Percentiles rank a stretch among this genome's conserved stretches.
These are phyloP conservation scores for Colletotrichum gigasporum DNA, from an alignment of 2,329 filamentous ascomycete species.

Conservation along the genomic window DNA sequence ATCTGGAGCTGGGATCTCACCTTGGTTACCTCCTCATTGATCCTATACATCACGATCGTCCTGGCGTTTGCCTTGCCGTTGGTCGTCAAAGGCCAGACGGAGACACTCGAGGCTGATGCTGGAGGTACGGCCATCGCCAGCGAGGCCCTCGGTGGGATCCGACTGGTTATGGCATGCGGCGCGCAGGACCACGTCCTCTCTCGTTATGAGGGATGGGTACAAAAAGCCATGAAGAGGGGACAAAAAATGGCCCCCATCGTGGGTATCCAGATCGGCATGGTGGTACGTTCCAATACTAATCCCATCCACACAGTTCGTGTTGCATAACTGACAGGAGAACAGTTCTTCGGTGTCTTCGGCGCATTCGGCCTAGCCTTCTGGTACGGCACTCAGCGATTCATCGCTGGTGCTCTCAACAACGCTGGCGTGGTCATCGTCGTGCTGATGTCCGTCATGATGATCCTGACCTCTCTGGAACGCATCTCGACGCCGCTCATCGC, in stretches of 20 bases:
- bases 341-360: conserved; percentile 44
- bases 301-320: not conserved
- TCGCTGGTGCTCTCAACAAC: conserved; percentile 42
- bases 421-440: conserved; percentile 49
- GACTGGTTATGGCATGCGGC: conserved; percentile 55
- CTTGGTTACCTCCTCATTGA: conserved; percentile 56
- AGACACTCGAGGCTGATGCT: conserved; percentile 35
- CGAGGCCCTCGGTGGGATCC: conserved; percentile 50
- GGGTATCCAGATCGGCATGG: conserved; percentile 42
- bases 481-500: conserved; percentile 51
- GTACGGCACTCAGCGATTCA: conserved; percentile 51
- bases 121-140: conserved; percentile 53
- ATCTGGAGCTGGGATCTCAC: conserved; percentile 62
- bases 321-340: not conserved
- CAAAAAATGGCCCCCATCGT: conserved; percentile 44
- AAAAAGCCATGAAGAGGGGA: conserved; percentile 45
- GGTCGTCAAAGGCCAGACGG: conserved; percentile 38
- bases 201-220: conserved; percentile 49
- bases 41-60: conserved; percentile 51
- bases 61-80: conserved; percentile 42
- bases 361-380: conserved; percentile 54
- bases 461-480: conserved; percentile 44
- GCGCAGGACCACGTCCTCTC: conserved; percentile 47
- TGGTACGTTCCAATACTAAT: conserved; percentile 17
- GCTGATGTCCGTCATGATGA: conserved; percentile 49